A percentile compares a stretch with the other conserved stretches of the same genome.
Evolutionary conservation across 306 rosid species (phyloP).

Genomic region (Trifolium subterraneum): DNA sequence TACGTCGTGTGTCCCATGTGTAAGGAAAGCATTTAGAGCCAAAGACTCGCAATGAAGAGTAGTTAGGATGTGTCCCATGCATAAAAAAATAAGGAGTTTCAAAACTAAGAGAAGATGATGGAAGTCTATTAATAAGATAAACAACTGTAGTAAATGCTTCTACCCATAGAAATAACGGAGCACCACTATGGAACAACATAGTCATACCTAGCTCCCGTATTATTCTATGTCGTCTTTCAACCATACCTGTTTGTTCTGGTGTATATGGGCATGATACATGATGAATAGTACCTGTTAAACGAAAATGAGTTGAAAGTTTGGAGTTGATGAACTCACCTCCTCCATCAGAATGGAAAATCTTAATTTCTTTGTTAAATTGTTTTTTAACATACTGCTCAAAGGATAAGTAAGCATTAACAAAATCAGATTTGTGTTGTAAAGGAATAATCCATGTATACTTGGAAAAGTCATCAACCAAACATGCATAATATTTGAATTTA

Average conservation of each 20-base stretch:
- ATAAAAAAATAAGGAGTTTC: not conserved
- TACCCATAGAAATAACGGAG: not conserved
- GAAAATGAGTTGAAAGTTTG: not conserved
- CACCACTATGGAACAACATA: conserved; percentile 1
- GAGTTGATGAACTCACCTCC: not conserved
- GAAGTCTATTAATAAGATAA: not conserved
- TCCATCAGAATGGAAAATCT: not conserved
- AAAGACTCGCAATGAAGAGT: not conserved
- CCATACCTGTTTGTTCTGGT: not conserved
- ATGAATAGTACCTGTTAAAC: not conserved
- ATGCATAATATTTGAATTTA: not conserved
- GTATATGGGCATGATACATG: not conserved
- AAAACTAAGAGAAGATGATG: not conserved
- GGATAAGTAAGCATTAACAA: not conserved
- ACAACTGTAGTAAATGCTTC: not conserved
- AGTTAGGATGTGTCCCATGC: not conserved
- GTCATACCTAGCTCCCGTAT: conserved; percentile 8
- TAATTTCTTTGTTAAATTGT: not conserved
- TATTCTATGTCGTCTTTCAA: conserved; percentile 9
- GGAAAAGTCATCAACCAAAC: not conserved
- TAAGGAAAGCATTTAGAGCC: conserved; percentile 15
- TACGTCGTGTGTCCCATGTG: conserved; percentile 1
- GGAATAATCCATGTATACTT: not conserved
- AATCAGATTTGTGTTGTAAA: not conserved
- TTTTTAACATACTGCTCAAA: not conserved